phyloP scores from a whole-genome alignment of 495 filamentous ascomycete species.

The Xylaria telfairii region DNA sequence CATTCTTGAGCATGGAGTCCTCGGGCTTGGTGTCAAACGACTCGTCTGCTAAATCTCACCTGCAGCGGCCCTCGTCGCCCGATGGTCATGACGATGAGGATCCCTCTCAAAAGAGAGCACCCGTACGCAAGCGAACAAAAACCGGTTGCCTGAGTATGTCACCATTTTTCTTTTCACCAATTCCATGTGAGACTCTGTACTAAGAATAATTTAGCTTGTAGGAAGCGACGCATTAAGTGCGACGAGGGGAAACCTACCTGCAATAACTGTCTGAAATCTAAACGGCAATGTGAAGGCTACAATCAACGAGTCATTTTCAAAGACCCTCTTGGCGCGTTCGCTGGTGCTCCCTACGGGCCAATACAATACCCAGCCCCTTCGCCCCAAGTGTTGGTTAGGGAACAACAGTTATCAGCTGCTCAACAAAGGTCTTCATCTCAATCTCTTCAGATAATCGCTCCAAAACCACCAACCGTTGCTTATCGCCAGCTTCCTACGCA shows the following conservation, averaged over 20 bases:
- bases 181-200: constrained; percentile 21
- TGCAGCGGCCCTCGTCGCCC: constrained; percentile 32
- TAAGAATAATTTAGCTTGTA: constrained; percentile 69
- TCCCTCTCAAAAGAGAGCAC: constrained; percentile 38
- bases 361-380: constrained; percentile 41
- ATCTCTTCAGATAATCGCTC: constrained; percentile 49
- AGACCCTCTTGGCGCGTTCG: constrained; percentile 72
- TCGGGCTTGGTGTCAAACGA: constrained; percentile 29
- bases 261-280: constrained; percentile 91
- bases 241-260: constrained; percentile 93
- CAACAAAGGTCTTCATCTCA: constrained; percentile 44
- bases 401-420: constrained; percentile 43
- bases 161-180: constrained; percentile 10
- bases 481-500: constrained; percentile 35
- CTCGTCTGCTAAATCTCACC: constrained; percentile 28
- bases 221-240: constrained; percentile 95
- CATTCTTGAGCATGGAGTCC: constrained; percentile 34
- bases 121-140: constrained; percentile 83
- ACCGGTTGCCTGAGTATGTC: constrained; percentile 92
- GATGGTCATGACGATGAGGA: constrained; percentile 40
- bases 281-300: constrained; percentile 92
- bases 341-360: constrained; percentile 43
- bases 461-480: constrained; percentile 44
- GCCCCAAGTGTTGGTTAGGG: constrained; percentile 36
- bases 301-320: constrained; percentile 93